Evolutionary conservation across 441 rosid genomes (phyloP).

Genomic region (Rhodomyrtus psidioides): DNA sequence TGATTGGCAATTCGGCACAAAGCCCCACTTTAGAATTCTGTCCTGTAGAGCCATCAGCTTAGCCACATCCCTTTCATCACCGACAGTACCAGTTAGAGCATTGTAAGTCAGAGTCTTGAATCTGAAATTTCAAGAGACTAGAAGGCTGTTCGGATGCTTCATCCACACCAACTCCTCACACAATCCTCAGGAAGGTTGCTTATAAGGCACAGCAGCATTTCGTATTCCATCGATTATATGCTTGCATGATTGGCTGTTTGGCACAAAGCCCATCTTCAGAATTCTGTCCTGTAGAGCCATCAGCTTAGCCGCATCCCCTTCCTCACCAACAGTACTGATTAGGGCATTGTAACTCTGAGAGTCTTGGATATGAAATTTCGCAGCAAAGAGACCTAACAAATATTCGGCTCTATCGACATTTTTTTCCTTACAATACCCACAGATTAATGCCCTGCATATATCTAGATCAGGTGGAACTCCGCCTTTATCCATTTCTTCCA

Average conservation of each 20-base stretch:
- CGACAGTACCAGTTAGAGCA: constrained; percentile 22
- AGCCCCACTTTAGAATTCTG: constrained; percentile 57
- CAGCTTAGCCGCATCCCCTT: constrained; percentile 29
- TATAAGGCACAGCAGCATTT: not conserved
- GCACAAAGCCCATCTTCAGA: constrained; percentile 60
- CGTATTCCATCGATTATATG: constrained; percentile 38
- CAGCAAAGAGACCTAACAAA: constrained; percentile 38
- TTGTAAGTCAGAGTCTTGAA: constrained; percentile 51
- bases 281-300: constrained; percentile 61
- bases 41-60: constrained; percentile 46
- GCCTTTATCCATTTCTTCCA: constrained; percentile 49
- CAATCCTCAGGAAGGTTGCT: not conserved
- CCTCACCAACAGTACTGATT: constrained; percentile 27
- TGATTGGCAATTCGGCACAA: constrained; percentile 41
- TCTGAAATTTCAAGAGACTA: constrained; percentile 25
- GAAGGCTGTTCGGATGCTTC: not conserved
- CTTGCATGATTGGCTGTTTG: constrained; percentile 46
- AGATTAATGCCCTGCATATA: constrained; percentile 46
- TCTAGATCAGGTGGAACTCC: constrained; percentile 37
- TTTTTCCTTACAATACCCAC: constrained; percentile 42
- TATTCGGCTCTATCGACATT: constrained; percentile 54
- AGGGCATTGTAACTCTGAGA: constrained; percentile 48
- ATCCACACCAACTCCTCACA: not conserved
- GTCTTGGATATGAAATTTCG: constrained; percentile 47
- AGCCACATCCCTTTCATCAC: constrained; percentile 33